Percentiles rank a stretch among this genome's conserved stretches.
phyloP scores from a whole-genome alignment of 257 asterid genomes.

The Apocynum venetum region DNA sequence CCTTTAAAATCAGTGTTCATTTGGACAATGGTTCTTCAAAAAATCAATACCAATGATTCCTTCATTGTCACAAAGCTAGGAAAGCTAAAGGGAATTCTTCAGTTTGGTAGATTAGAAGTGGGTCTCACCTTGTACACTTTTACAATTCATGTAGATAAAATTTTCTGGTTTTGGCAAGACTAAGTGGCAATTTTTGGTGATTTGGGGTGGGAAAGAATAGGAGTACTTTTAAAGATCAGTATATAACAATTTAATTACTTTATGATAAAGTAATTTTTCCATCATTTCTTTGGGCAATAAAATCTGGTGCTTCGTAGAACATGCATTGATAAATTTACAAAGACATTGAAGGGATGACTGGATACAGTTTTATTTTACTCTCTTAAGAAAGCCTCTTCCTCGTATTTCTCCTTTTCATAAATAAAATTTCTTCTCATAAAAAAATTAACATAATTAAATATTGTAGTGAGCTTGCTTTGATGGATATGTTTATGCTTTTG shows the following conservation, averaged over 20 bases:
- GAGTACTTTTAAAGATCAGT: neutral
- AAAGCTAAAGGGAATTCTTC: neutral
- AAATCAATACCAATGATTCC: neutral
- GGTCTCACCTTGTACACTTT: neutral
- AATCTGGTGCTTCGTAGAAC: neutral
- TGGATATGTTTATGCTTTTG: too few species aligned
- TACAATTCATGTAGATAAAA: neutral
- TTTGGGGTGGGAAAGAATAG: neutral
- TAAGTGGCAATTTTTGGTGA: neutral
- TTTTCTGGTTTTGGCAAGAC: neutral
- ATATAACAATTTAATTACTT: neutral
- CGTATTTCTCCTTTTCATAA: neutral
- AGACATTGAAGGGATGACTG: neutral
- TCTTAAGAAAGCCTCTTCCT: neutral
- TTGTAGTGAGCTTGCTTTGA: neutral
- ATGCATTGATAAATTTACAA: neutral
- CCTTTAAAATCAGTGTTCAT: neutral
- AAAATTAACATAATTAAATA: neutral
- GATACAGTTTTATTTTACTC: neutral
- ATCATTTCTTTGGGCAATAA: neutral
- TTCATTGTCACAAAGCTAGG: neutral
- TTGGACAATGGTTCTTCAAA: neutral
- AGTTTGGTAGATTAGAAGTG: neutral
- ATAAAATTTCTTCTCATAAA: neutral
- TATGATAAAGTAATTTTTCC: neutral